Conservation (phyloP, 805 yeast species). For the Myxozyma kluyveri region DNA sequence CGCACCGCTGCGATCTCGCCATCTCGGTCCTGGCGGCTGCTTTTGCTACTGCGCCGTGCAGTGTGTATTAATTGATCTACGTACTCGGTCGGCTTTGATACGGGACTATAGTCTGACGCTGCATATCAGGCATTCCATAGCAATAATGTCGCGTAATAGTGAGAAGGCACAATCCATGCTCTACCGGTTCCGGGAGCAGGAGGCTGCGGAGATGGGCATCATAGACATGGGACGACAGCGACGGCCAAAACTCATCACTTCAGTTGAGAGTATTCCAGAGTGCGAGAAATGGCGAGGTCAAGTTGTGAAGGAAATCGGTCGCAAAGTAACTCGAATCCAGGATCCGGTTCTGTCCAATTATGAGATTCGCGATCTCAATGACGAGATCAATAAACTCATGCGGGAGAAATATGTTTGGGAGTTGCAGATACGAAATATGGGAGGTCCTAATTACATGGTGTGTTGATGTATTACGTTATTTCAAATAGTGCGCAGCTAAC, state of each 20-base stretch:
- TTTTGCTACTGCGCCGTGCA: too few species aligned
- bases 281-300: slow-evolving; percentile 70
- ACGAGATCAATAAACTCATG: slow-evolving; percentile 62
- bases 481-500: too few species aligned
- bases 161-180: slow-evolving; percentile 75
- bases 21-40: too few species aligned
- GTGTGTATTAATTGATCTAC: too few species aligned
- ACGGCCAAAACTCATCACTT: slow-evolving; percentile 60
- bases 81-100: too few species aligned
- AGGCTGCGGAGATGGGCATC: slow-evolving; percentile 58
- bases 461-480: slow-evolving; percentile 24
- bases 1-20: too few species aligned
- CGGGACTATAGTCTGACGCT: too few species aligned
- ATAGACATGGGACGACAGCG: slow-evolving; percentile 53
- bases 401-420: slow-evolving; percentile 79
- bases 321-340: slow-evolving; percentile 58
- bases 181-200: slow-evolving; percentile 60
- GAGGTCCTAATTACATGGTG: slow-evolving; percentile 65
- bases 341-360: slow-evolving; percentile 57
- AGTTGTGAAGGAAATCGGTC: slow-evolving; percentile 61
- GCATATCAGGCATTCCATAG: too few species aligned
- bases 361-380: slow-evolving; percentile 71
- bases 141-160: slow-evolving; percentile 70
- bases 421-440: slow-evolving; percentile 61
- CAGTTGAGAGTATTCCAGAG: slow-evolving; percentile 54